These are phyloP conservation scores for Berberis thunbergii DNA, from an alignment of 164 flowering plant genomes.

Conservation along the genomic window DNA sequence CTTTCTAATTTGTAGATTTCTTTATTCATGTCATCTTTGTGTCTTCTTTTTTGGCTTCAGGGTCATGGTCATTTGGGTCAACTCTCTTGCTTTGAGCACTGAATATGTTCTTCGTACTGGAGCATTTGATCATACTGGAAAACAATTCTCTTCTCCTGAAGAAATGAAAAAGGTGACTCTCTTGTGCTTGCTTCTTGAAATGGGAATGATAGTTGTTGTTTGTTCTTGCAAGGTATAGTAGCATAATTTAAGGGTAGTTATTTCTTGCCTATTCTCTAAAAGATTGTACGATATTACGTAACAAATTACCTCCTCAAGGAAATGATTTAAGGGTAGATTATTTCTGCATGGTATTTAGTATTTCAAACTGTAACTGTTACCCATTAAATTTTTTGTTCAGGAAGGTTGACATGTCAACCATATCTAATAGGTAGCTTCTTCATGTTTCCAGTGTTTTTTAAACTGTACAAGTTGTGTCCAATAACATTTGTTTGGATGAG, in stretches of 20 bases:
- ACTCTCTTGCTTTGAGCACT: constrained; percentile 88
- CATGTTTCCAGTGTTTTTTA: too few species aligned
- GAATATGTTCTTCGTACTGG: constrained; percentile 97
- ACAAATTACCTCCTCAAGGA: too few species aligned
- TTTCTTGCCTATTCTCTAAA: too few species aligned
- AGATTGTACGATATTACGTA: too few species aligned
- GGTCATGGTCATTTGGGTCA: constrained; percentile 99
- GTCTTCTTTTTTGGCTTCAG: constrained; percentile 24
- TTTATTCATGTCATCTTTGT: background rate
- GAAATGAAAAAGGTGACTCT: constrained; percentile 81
- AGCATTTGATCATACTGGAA: constrained; percentile 84
- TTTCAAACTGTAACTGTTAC: too few species aligned
- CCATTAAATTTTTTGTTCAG: too few species aligned
- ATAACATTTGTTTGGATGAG: too few species aligned
- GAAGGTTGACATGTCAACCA: too few species aligned
- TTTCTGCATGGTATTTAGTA: too few species aligned
- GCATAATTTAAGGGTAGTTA: background rate
- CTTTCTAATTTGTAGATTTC: background rate
- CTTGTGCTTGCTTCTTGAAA: background rate
- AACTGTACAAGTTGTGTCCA: too few species aligned
- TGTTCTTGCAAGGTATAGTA: background rate
- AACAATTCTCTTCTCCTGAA: constrained; percentile 66
- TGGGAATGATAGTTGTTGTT: background rate
- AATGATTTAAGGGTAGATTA: too few species aligned
- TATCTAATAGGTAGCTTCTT: too few species aligned